Percentiles rank a stretch among this genome's conserved stretches.
Conservation (phyloP, 306 rosid species). For the Cajanus cajan region DNA sequence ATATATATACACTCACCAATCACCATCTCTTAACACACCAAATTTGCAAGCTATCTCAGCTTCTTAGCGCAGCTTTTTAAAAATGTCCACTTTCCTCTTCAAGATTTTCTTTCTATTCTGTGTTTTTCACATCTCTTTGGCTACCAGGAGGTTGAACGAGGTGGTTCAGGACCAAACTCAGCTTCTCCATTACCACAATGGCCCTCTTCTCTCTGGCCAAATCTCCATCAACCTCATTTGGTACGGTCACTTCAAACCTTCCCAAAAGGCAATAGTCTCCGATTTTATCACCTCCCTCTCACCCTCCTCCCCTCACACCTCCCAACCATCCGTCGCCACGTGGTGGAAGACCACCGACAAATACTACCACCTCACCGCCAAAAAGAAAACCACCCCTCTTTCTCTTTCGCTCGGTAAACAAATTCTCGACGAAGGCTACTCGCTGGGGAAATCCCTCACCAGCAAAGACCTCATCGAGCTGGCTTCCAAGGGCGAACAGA, state of each 20-base stretch:
- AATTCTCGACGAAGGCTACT: constrained; percentile 46
- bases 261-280: constrained; percentile 63
- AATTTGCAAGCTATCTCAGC: constrained; percentile 6
- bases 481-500: constrained; percentile 31
- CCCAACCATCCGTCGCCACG: constrained; percentile 57
- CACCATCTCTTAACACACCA: background rate
- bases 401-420: constrained; percentile 44
- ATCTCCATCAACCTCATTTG: constrained; percentile 67
- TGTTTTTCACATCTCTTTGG: constrained; percentile 47
- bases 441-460: constrained; percentile 23
- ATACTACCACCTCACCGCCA: constrained; percentile 46
- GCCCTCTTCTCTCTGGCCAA: constrained; percentile 75
- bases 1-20: background rate
- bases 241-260: constrained; percentile 73
- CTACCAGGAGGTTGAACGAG: constrained; percentile 53
- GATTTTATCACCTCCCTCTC: constrained; percentile 64
- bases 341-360: constrained; percentile 81
- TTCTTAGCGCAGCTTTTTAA: background rate
- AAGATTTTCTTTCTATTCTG: constrained; percentile 32
- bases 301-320: background rate
- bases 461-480: background rate
- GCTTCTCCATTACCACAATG: constrained; percentile 69
- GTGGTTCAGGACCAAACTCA: constrained; percentile 50
- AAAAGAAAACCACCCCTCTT: constrained; percentile 18
- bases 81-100: background rate